These are phyloP conservation scores for Bruguiera hainesii DNA, from an alignment of 441 rosid genomes.

Conservation along the genomic window DNA sequence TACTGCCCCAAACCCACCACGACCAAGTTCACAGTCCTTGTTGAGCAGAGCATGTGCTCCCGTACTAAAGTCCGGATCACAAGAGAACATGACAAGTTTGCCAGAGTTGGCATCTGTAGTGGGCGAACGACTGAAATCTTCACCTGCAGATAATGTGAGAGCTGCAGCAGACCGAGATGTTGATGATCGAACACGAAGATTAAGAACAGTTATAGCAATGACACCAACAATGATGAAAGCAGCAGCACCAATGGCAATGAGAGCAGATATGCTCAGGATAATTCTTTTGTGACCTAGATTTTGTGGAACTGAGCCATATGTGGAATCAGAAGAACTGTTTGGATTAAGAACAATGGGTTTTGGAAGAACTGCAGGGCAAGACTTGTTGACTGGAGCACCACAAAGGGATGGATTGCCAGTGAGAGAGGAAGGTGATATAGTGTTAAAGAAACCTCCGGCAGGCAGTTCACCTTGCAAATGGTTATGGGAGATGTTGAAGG, in stretches of 20 bases:
- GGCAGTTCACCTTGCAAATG: conserved; percentile 81
- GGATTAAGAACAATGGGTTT: conserved; percentile 98
- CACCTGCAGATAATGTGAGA: conserved; percentile 55
- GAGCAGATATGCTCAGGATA: conserved; percentile 81
- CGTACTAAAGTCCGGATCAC: conserved; percentile 64
- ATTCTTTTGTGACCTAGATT: conserved; percentile 57
- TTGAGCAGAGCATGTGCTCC: conserved; percentile 83
- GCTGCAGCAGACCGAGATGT: conserved; percentile 51
- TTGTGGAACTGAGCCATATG: conserved; percentile 57
- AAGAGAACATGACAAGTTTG: conserved; percentile 91
- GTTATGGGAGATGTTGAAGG: conserved; percentile 83
- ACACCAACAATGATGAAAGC: conserved; percentile 82
- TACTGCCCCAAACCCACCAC: conserved; percentile 95
- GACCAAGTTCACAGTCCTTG: conserved; percentile 91
- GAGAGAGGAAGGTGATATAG: conserved; percentile 70
- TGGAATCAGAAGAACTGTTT: conserved; percentile 60
- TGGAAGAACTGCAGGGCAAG: conserved; percentile 82
- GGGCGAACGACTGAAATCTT: conserved; percentile 78
- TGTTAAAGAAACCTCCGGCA: conserved; percentile 85
- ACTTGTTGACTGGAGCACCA: conserved; percentile 73
- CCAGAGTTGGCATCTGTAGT: conserved; percentile 76
- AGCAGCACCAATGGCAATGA: conserved; percentile 91
- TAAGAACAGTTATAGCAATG: conserved; percentile 72
- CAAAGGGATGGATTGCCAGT: conserved; percentile 76
- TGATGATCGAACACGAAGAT: conserved; percentile 66